Conservation (phyloP, 2,329 filamentous ascomycete species). For the Parasarocladium wereldwijsianum region DNA sequence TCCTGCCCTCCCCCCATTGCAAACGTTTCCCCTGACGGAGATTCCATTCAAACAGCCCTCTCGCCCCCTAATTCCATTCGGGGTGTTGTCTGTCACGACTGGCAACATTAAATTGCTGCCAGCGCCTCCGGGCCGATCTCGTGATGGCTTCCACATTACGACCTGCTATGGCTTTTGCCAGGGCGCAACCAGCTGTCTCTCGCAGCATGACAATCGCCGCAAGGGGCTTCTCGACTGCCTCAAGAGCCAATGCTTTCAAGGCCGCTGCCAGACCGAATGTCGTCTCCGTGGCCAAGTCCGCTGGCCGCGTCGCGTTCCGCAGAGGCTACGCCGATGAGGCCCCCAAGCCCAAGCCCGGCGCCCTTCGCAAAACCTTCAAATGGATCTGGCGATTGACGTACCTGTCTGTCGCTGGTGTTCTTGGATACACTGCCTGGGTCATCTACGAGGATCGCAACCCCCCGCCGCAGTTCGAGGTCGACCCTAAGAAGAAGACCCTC, state of each 20-base stretch:
- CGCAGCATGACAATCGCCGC: slow-evolving; percentile 8
- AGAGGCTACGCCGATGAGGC: slow-evolving; percentile 34
- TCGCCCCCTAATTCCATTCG: too few relatives aligned
- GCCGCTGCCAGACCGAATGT: slow-evolving; percentile 15
- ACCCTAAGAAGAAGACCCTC: slow-evolving; percentile 89
- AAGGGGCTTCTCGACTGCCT: slow-evolving; percentile 6
- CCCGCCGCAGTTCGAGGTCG: slow-evolving; percentile 59
- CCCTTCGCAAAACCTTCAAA: slow-evolving; percentile 54
- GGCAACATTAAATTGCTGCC: too few relatives aligned
- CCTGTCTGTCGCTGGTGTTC: slow-evolving; percentile 52
- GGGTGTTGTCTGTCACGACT: too few relatives aligned
- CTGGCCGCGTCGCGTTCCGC: slow-evolving; percentile 25
- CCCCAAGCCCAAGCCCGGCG: slow-evolving; percentile 34
- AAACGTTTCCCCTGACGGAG: too few relatives aligned
- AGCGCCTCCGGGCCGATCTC: too few relatives aligned
- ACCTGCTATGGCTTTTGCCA: slow-evolving; percentile 23
- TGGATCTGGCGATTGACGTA: slow-evolving; percentile 78
- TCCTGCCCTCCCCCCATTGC: too few relatives aligned
- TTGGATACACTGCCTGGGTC: slow-evolving; percentile 62
- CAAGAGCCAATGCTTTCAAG: slow-evolving; percentile 10
- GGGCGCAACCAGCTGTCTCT: slow-evolving; percentile 12
- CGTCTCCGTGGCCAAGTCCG: slow-evolving; percentile 18
- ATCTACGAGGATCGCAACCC: slow-evolving; percentile 77
- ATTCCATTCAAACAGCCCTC: too few relatives aligned
- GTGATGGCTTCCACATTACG: slow-evolving; percentile 31